Evolutionary conservation across 805 yeast genomes (phyloP), one percentile per base, ranked within the genome.

Genomic region (Soucietia sequanensis): DNA sequence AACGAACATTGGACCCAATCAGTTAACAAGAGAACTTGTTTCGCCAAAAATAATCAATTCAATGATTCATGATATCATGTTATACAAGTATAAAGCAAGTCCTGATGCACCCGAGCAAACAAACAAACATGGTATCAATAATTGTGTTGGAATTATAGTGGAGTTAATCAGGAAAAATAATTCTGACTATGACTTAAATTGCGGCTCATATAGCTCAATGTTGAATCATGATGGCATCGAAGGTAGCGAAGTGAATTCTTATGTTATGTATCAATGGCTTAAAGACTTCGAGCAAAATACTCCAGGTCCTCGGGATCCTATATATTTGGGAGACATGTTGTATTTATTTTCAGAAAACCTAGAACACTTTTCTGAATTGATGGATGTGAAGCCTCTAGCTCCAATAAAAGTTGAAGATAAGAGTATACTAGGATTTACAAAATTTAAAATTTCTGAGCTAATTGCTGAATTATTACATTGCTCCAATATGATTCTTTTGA

Each of bases 401-500:
- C 59, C 58, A 1, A 27, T 39, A 4, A 34, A 41, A 15, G 39
- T 38, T 10, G 37, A 42, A 4, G 31, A 37, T 12, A 24, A 43
- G 4, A 38, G 52, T 49, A 89, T 93, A 2, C 64, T 93, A 15
- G 99, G 99, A 0, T 87, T 91, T 57, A 95, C 90, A 49, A 73
- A 90, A 44, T 90, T 93, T 62, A 86, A 89, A 53, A 76, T 93
- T 16, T 81, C 95, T 41, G 99, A 93, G 61, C 67, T 93, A 34
- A 78, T 93, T 31, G 99, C 99, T 0, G 99, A 93, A 53, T 70
- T 93, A 26, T 70, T 93, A 37, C 99, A 93, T 60, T 93, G 99
- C 55, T 88, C 96, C n/a, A 93, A 93, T 62, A 93, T 93, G 98
- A 87, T 84, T 0, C 70, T 89, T 13, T 72, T 93, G 46, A 93